These are phyloP conservation scores for Pseudogymnoascus sp. DNA, from an alignment of 2,329 filamentous ascomycete species.

Conservation along the genomic window DNA sequence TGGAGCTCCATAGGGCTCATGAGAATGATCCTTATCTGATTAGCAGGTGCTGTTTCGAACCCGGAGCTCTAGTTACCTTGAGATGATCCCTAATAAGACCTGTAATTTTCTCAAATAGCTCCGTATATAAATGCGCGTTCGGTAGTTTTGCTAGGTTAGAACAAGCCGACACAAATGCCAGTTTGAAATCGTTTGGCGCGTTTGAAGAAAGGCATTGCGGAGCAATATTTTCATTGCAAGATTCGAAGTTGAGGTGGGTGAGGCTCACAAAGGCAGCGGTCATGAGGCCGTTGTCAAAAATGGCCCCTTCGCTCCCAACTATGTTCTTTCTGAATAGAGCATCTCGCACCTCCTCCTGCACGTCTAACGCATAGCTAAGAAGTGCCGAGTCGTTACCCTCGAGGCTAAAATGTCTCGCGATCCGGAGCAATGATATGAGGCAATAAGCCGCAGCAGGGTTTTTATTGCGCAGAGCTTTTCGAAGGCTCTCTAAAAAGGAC, in stretches of 20 bases:
- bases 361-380: conserved; percentile 61
- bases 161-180: conserved; percentile 56
- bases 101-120: conserved; percentile 49
- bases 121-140: conserved; percentile 43
- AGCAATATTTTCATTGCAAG: conserved; percentile 49
- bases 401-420: conserved; percentile 55
- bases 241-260: conserved; percentile 54
- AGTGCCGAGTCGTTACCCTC: conserved; percentile 49
- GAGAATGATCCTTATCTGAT: conserved; percentile 17
- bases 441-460: conserved; percentile 64
- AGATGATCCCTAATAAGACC: conserved; percentile 52
- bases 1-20: conserved; percentile 35
- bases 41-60: background rate
- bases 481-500: conserved; percentile 55
- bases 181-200: conserved; percentile 54
- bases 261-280: conserved; percentile 62
- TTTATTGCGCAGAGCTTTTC: conserved; percentile 56
- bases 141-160: conserved; percentile 53
- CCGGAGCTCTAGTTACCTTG: conserved; percentile 37
- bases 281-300: conserved; percentile 58
- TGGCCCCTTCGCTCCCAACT: conserved; percentile 39
- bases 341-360: conserved; percentile 62
- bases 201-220: conserved; percentile 50
- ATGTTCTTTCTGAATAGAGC: conserved; percentile 54
- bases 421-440: conserved; percentile 55